Evolutionary conservation across 2,329 filamentous ascomycete species (phyloP).

Genomic region (Blumeria graminis): DNA sequence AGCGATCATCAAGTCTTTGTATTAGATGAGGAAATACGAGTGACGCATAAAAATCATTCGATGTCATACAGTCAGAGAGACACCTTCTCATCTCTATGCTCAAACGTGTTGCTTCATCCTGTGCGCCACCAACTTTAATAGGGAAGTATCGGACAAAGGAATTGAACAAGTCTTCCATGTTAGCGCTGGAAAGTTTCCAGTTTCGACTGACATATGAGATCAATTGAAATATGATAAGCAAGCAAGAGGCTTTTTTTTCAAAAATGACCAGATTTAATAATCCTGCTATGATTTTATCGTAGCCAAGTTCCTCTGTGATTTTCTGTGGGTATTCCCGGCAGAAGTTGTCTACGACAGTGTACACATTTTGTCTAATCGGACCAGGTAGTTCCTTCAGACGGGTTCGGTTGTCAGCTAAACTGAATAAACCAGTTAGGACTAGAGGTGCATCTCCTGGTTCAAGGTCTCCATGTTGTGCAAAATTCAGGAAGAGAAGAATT

Average conservation of each 20-base stretch:
- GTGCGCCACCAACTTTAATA: conserved; percentile 8
- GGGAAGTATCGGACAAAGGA: conserved; percentile 14
- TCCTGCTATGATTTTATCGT: conserved; percentile 7
- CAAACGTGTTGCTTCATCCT: conserved; percentile 5
- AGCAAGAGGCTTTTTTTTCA: conserved; percentile 12
- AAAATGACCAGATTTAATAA: conserved; percentile 9
- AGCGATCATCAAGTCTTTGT: conserved; percentile 8
- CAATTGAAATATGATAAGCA: conserved; percentile 10
- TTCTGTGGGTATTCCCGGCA: conserved; percentile 4
- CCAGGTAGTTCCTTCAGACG: conserved; percentile 7
- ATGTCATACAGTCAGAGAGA: conserved; percentile 11
- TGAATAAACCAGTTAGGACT: conserved; percentile 7
- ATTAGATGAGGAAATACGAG: conserved; percentile 9
- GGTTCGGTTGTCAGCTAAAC: conserved; percentile 3
- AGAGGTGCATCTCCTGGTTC: conserved; percentile 5
- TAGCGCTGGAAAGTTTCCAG: conserved; percentile 6
- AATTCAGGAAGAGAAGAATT: conserved; percentile 3
- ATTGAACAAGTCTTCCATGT: conserved; percentile 8
- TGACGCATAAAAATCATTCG: conserved; percentile 10
- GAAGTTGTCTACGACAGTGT: conserved; percentile 7
- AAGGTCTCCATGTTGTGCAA: conserved; percentile 6
- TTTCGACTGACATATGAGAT: conserved; percentile 7
- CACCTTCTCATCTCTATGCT: conserved; percentile 7
- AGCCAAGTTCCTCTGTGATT: conserved; percentile 7
- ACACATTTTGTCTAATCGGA: conserved; percentile 7